These are phyloP conservation scores for Blastocystis sp. DNA, from an alignment of 352 stramenopile species.

Conservation along the genomic window DNA sequence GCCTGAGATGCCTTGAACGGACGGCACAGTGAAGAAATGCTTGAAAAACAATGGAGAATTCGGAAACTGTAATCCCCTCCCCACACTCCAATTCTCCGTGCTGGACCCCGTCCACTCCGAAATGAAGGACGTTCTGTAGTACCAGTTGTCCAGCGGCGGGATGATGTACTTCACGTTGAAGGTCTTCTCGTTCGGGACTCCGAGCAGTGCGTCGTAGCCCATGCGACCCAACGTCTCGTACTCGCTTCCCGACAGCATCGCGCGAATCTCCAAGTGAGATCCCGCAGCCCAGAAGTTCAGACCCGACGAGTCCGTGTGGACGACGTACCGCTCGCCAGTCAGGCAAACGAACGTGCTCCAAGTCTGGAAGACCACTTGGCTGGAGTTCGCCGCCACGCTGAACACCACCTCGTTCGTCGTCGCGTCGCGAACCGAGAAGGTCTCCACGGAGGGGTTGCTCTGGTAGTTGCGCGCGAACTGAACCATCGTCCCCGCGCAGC, in stretches of 20 bases:
- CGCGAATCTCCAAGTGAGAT: constrained; percentile 17
- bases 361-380: background rate
- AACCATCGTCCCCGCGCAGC: constrained; percentile 13
- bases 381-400: background rate
- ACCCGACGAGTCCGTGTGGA: background rate
- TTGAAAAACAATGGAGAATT: constrained; percentile 46
- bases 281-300: background rate
- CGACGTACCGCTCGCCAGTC: background rate
- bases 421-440: background rate
- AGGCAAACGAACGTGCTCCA: background rate
- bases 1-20: background rate
- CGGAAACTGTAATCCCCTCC: background rate
- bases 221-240: constrained; percentile 10
- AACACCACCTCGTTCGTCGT: background rate
- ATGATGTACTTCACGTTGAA: constrained; percentile 25
- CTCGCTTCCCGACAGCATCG: constrained; percentile 9
- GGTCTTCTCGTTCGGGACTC: background rate
- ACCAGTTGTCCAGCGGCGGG: background rate
- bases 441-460: background rate
- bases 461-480: constrained; percentile 6
- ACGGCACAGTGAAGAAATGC: constrained; percentile 12
- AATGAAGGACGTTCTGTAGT: constrained; percentile 17
- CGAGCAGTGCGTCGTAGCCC: constrained; percentile 4
- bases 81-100: constrained; percentile 29
- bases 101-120: constrained; percentile 9